Base-by-base conservation (phyloP, 306 rosid genomes). In the Glycyrrhiza uralensis region DNA sequence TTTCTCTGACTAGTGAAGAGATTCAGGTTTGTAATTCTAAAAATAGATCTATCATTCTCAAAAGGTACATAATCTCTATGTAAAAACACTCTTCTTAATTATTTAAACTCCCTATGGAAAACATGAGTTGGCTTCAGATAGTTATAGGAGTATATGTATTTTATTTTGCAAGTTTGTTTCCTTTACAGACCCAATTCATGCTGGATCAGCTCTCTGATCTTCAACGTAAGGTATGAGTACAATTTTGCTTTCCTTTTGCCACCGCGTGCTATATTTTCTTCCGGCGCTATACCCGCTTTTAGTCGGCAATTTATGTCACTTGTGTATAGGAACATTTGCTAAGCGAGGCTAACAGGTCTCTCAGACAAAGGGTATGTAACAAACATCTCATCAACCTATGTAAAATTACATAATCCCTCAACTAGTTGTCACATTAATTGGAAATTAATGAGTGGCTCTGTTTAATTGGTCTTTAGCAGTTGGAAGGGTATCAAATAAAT, bases 121-220 rank as follows among this genome's bases (percentile, higher is more conserved):
- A n/a, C n/a, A n/a, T n/a, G n/a, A n/a, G n/a, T n/a, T n/a, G n/a
- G n/a, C n/a, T n/a, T n/a, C n/a, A n/a, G n/a, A n/a, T n/a, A n/a
- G n/a, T n/a, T 4, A 29, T 20, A 24, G 19, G 6, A 52, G 26
- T 54, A 47, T 4, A 14, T 11, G 39, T 63, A 41, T 60, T 66
- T 69, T 24, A 77, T 50, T 51, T 38, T 19, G 15, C 1, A 32
- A 42, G 7, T 20, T 47, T 78, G 69, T 56, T 66, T 79, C 41
- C 39, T 72, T 18, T 67, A 41, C 88, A 92, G 98, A 90, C 98
- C 26, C 98, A 92, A 54, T 83, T 13, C 83, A 88, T 92, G 98
- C 79, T 92, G 78, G 98, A 92, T 80, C 91, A 92, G 78, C 96
- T 92, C 23, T 74, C 91, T 70, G 96, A 92, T 66, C 96, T 90